Evolutionary conservation across 306 rosid species (phyloP).

Genomic region (Fragaria vesca): DNA sequence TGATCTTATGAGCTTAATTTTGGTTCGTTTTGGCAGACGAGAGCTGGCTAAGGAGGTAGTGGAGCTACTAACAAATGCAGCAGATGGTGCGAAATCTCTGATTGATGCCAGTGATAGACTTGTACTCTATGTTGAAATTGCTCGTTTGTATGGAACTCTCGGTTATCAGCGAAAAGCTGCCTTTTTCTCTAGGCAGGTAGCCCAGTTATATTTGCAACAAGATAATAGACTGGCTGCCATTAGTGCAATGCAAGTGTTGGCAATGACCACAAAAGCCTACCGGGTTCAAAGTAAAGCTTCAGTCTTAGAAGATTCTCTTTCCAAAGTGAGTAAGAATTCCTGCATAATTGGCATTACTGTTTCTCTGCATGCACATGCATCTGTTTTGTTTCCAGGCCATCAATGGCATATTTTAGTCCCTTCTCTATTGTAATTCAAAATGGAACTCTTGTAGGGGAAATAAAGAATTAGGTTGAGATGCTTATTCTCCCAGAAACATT

Average conservation of each 20-base stretch:
- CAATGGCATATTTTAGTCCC: neutral
- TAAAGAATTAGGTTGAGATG: neutral
- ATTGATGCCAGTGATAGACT: constrained; percentile 95
- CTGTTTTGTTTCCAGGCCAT: neutral
- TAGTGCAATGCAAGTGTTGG: constrained; percentile 98
- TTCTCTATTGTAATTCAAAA: neutral
- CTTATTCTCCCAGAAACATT: neutral
- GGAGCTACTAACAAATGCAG: constrained; percentile 85
- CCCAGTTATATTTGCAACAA: constrained; percentile 92
- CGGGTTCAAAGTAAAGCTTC: constrained; percentile 94
- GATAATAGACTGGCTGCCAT: constrained; percentile 93
- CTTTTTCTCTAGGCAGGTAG: constrained; percentile 95
- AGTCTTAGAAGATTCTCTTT: constrained; percentile 31
- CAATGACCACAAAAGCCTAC: constrained; percentile 94
- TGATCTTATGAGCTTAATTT: neutral
- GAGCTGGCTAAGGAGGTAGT: constrained; percentile 91
- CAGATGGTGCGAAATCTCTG: constrained; percentile 95
- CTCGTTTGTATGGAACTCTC: constrained; percentile 92
- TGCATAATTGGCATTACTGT: neutral
- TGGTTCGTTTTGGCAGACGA: constrained; percentile 51
- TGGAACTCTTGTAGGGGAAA: neutral
- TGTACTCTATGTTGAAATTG: constrained; percentile 79
- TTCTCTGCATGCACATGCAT: constrained; percentile 1
- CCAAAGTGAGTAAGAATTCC: constrained; percentile 56
- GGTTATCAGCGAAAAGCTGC: constrained; percentile 98